Conservation (phyloP, 2,329 filamentous ascomycete species). For the Fusarium sp. region DNA sequence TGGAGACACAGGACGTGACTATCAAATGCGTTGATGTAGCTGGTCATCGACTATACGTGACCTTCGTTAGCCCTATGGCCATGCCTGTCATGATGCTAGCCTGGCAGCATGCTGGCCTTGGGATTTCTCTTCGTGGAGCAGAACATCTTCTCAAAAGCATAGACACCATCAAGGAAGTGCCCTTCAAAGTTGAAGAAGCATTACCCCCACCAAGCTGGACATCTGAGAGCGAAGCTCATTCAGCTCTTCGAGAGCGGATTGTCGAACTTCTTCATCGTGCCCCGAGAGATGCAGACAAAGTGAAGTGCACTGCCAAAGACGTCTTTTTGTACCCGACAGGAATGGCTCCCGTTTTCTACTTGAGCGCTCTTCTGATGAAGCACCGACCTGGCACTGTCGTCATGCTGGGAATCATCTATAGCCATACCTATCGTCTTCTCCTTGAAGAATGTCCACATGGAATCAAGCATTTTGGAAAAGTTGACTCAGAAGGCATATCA, state of each 20-base stretch:
- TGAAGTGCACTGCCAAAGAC: constrained; percentile 52
- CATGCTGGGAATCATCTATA: constrained; percentile 65
- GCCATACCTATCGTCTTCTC: constrained; percentile 62
- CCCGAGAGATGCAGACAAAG: constrained; percentile 48
- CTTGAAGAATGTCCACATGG: constrained; percentile 59
- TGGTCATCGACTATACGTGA: constrained; percentile 58
- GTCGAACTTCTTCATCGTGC: constrained; percentile 57
- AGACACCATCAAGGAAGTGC: constrained; percentile 52
- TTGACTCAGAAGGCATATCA: constrained; percentile 57
- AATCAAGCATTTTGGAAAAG: constrained; percentile 61
- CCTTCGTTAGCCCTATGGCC: constrained; percentile 56
- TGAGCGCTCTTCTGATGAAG: constrained; percentile 55
- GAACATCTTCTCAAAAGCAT: constrained; percentile 57
- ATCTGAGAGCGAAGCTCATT: constrained; percentile 55
- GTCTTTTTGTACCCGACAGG: constrained; percentile 67
- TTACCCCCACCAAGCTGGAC: constrained; percentile 55
- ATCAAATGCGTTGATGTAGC: constrained; percentile 58
- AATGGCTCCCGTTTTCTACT: constrained; percentile 64
- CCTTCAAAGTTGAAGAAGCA: constrained; percentile 39
- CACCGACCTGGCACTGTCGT: constrained; percentile 54
- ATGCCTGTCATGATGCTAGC: constrained; percentile 54
- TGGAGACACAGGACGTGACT: constrained; percentile 52
- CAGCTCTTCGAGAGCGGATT: constrained; percentile 56
- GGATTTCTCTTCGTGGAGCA: constrained; percentile 60
- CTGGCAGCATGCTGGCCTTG: constrained; percentile 62